These are phyloP conservation scores for Exophiala aquamarina DNA, from an alignment of 2,329 filamentous ascomycete genomes.

Conservation along the genomic window DNA sequence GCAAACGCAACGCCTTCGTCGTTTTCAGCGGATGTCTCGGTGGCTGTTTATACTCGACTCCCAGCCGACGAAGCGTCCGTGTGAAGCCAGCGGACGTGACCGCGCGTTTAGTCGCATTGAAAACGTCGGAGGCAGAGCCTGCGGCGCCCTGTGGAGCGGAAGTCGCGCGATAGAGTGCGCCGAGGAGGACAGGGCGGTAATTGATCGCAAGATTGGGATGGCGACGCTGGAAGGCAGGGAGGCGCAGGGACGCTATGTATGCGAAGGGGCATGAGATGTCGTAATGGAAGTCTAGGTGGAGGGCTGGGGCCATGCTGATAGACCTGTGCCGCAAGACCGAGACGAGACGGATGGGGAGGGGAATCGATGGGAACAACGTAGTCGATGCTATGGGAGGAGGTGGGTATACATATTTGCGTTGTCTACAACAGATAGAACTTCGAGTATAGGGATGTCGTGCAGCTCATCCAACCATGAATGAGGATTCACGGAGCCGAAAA, in stretches of 20 bases:
- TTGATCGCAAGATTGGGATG: conserved; percentile 1
- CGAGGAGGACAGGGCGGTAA: conserved; percentile 17
- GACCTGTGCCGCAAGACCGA: too few species aligned
- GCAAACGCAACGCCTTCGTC: conserved; percentile 14
- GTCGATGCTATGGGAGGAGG: too few species aligned
- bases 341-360: too few species aligned
- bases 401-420: too few species aligned
- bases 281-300: neutral
- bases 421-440: too few species aligned
- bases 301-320: neutral
- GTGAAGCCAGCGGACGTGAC: conserved; percentile 6
- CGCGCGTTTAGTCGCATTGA: conserved; percentile 17
- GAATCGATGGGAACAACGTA: too few species aligned
- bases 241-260: conserved; percentile 11
- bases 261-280: conserved; percentile 17
- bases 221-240: neutral
- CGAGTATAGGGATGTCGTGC: too few species aligned
- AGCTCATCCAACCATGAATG: too few species aligned
- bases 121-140: conserved; percentile 15
- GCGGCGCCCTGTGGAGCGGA: conserved; percentile 19
- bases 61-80: conserved; percentile 8
- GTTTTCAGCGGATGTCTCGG: conserved; percentile 16
- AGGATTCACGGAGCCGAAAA: too few species aligned
- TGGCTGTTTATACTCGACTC: conserved; percentile 8
- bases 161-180: conserved; percentile 20